Base-by-base conservation (phyloP, 2,329 filamentous ascomycete species). In the Tolypocladium paradoxum region DNA sequence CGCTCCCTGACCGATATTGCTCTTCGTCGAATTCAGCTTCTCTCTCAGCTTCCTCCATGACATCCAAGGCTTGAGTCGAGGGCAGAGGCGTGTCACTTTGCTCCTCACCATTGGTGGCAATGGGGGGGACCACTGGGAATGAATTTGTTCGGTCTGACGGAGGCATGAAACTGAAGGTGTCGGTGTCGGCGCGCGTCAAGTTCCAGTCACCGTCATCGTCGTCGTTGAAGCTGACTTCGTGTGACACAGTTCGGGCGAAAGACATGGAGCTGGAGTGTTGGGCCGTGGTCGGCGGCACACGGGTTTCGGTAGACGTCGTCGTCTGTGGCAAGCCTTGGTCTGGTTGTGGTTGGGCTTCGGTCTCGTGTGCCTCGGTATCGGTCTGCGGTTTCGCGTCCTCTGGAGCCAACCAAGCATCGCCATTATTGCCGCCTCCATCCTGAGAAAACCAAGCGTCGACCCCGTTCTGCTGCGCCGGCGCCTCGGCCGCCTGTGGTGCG, bases 201-300 rank as follows among this genome's bases (percentile, higher is more conserved):
- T 68, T 76, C 76, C 78, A 83, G 56, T 84, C 81, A n/a, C 68
- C 63, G 24, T 83, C 80, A 22, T 83, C 81, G 24, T 82, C 81
- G 45, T 76, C 75, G 53, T 73, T 74, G 68, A 80, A 83, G 63
- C 72, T 82, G 27, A 83, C 70, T 51, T 84, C 81, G 54, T 84
- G 77, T 12, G 82, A 78, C 14, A 84, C 81, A 2, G 83, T 85
- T 36, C 82, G 76, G 12, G 81, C 74, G 66, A 85, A 85, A 0
- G 83, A 85, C 63, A 78, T 75, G 48, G 76, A 81, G 65, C 81
- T 85, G 11, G 75, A 65, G 62, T 84, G 82, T 57, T 82, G 81
- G 29, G 74, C 70, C 20, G 67, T 61, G 22, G 69, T 68, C n/a
- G 58, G 60, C 36, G 61, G 59, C 11, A 60, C 46, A 51, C 46